These are phyloP conservation scores for Trichoderma afroharzianum DNA, from an alignment of 2,329 filamentous ascomycete genomes.

Conservation along the genomic window DNA sequence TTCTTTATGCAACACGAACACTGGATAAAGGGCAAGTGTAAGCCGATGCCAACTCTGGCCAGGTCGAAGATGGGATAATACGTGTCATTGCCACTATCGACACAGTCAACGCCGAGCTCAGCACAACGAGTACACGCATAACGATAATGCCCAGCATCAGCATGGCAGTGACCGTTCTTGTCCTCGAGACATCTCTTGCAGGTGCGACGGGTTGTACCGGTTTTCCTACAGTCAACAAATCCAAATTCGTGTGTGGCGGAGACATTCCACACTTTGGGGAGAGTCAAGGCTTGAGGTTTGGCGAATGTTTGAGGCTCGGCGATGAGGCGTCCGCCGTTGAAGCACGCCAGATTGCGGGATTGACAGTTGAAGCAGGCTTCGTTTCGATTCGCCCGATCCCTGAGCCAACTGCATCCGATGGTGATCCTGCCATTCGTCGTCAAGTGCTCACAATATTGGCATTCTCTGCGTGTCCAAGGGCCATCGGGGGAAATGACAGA, in stretches of 20 bases:
- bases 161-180: conserved; percentile 22
- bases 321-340: conserved; percentile 20
- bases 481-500: conserved; percentile 8
- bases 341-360: conserved; percentile 21
- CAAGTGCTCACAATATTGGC: conserved; percentile 24
- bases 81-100: background rate
- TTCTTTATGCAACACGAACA: conserved; percentile 26
- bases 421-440: background rate
- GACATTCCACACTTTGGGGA: conserved; percentile 20
- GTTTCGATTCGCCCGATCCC: conserved; percentile 22
- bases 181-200: conserved; percentile 20
- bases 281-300: background rate
- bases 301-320: conserved; percentile 8
- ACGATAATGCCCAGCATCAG: conserved; percentile 9
- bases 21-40: conserved; percentile 24
- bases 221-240: conserved; percentile 20
- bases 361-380: conserved; percentile 24
- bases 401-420: conserved; percentile 25
- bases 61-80: conserved; percentile 28
- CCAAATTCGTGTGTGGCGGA: conserved; percentile 6
- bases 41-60: conserved; percentile 32
- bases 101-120: conserved; percentile 31
- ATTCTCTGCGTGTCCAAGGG: conserved; percentile 26
- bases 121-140: conserved; percentile 28
- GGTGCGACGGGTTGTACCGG: conserved; percentile 18